Percentiles rank a stretch among this genome's conserved stretches.
These are phyloP conservation scores for Fusarium domesticum DNA, from an alignment of 2,329 filamentous ascomycete genomes.

Conservation along the genomic window DNA sequence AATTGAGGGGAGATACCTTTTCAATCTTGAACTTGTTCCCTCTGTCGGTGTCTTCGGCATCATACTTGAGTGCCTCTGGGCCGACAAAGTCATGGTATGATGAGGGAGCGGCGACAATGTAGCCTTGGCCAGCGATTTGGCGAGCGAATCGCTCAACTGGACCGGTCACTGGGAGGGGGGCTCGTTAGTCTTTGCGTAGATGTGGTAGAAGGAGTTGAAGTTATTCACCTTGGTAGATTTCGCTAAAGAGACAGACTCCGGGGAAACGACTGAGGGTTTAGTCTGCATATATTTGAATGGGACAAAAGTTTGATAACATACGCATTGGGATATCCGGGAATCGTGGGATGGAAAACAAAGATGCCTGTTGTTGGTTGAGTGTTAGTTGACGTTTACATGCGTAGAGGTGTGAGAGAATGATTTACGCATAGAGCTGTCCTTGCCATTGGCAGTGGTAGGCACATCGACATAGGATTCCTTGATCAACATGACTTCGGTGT, in stretches of 20 bases:
- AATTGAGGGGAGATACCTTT: conserved; percentile 53
- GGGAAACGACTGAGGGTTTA: conserved; percentile 61
- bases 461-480: conserved; percentile 53
- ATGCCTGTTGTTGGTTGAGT: conserved; percentile 57
- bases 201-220: not conserved
- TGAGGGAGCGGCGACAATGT: conserved; percentile 86
- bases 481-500: conserved; percentile 49
- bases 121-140: conserved; percentile 88
- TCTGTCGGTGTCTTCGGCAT: conserved; percentile 80
- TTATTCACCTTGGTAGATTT: conserved; percentile 88
- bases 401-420: conserved; percentile 8
- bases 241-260: conserved; percentile 83
- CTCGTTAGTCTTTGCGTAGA: not conserved
- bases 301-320: conserved; percentile 40
- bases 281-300: not conserved
- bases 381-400: conserved; percentile 16
- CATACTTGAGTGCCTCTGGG: conserved; percentile 79
- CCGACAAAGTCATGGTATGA: conserved; percentile 93
- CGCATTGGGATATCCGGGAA: conserved; percentile 83
- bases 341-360: conserved; percentile 82
- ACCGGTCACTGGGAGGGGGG: conserved; percentile 65
- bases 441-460: conserved; percentile 49
- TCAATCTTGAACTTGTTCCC: conserved; percentile 84
- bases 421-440: conserved; percentile 53
- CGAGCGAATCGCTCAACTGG: conserved; percentile 86